Conservation (phyloP, 2,329 filamentous ascomycete species). For the Sporothrix brunneoviolacea region DNA sequence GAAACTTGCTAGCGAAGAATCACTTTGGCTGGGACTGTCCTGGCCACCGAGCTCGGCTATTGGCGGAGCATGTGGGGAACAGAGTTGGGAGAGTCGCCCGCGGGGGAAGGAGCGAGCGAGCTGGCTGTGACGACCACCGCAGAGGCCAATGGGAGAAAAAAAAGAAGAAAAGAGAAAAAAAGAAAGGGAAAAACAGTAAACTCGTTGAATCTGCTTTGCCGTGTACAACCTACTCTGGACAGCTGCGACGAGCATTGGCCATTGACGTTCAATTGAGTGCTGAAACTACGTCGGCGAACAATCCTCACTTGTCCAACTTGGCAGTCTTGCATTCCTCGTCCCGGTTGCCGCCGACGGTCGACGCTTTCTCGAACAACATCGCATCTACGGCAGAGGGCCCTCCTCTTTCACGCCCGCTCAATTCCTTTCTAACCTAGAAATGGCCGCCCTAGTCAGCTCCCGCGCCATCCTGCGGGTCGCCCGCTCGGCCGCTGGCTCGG, state of each 20-base stretch:
- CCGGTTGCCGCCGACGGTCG: too few relatives aligned
- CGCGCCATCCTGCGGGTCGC: slow-evolving; percentile 4
- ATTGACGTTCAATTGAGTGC: too few relatives aligned
- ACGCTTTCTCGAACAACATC: too few relatives aligned
- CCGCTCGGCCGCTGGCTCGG: slow-evolving; percentile 1
- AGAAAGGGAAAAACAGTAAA: too few relatives aligned
- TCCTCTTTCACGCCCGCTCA: too few relatives aligned
- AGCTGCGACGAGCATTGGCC: background rate
- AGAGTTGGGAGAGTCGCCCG: background rate
- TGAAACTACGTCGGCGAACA: too few relatives aligned
- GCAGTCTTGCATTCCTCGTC: too few relatives aligned
- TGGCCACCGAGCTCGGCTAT: background rate
- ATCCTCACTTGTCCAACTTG: too few relatives aligned
- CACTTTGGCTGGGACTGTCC: too few relatives aligned
- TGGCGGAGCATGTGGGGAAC: slow-evolving; percentile 2
- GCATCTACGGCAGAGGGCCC: too few relatives aligned
- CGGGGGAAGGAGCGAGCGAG: slow-evolving; percentile 4
- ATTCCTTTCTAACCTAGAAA: too few relatives aligned
- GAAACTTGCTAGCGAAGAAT: slow-evolving; percentile 1
- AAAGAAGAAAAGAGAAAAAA: background rate
- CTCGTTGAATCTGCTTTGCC: background rate
- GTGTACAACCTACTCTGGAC: background rate
- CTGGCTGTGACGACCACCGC: background rate
- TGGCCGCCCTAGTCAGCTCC: slow-evolving; percentile 7
- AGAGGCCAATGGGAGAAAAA: background rate